Conservation (phyloP, 768 basidiomycete genomes). For the Agaricus blazei region DNA sequence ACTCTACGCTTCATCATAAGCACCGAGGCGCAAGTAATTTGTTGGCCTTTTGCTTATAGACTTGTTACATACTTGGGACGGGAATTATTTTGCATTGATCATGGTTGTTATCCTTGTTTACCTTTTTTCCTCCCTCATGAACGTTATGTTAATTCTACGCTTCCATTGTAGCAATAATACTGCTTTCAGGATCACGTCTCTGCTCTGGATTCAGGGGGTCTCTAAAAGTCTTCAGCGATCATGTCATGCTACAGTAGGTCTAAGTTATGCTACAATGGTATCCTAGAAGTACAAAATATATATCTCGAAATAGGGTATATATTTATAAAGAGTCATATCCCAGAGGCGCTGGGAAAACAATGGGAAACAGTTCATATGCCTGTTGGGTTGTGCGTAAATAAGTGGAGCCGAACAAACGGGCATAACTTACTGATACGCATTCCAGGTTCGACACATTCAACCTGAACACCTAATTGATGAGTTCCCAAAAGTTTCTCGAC, state of each 20-base stretch:
- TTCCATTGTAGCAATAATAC: slow-evolving; percentile 11
- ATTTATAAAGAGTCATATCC: background rate
- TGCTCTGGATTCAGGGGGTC: background rate
- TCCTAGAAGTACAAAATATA: slow-evolving; percentile 5
- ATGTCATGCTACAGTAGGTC: slow-evolving; percentile 8
- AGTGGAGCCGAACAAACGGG: background rate
- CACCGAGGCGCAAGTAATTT: slow-evolving; percentile 12
- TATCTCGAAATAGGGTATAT: background rate
- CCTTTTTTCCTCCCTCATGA: slow-evolving; percentile 20
- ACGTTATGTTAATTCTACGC: slow-evolving; percentile 18
- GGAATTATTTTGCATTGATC: slow-evolving; percentile 15
- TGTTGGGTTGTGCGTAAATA: background rate
- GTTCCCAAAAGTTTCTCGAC: slow-evolving; percentile 56
- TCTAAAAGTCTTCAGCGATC: background rate
- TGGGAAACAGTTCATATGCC: background rate
- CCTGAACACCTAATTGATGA: slow-evolving; percentile 62
- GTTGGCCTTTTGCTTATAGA: slow-evolving; percentile 24
- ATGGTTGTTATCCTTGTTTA: slow-evolving; percentile 22
- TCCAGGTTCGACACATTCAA: slow-evolving; percentile 73
- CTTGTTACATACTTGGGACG: slow-evolving; percentile 30
- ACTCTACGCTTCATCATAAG: slow-evolving; percentile 82
- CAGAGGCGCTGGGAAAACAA: background rate
- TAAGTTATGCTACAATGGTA: slow-evolving; percentile 9
- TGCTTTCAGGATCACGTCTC: slow-evolving; percentile 9
- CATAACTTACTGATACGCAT: slow-evolving; percentile 67